Percentiles rank a stretch among this genome's conserved stretches.
Evolutionary conservation across 495 filamentous ascomycete genomes (phyloP).

Genomic region (Haplographium delicatum): DNA sequence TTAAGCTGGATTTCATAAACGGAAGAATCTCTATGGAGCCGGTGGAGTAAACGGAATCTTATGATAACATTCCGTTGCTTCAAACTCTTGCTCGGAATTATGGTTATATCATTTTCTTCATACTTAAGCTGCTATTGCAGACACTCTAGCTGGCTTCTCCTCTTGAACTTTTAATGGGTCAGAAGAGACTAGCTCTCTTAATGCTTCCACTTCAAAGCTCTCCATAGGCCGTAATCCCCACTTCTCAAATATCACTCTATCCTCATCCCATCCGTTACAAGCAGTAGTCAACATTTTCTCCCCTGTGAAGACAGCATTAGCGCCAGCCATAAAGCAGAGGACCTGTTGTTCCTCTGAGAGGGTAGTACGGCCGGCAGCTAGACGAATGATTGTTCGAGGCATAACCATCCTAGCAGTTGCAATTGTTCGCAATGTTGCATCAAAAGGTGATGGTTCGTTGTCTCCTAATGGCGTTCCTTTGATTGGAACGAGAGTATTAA

Average conservation of each 20-base stretch:
- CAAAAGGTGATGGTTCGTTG: conserved; percentile 62
- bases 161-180: conserved; percentile 12
- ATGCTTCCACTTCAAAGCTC: conserved; percentile 36
- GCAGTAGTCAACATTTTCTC: conserved; percentile 91
- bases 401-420: conserved; percentile 74
- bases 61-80: no score
- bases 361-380: conserved; percentile 73
- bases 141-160: not conserved
- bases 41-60: no score
- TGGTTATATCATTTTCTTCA: no score
- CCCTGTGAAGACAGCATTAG: conserved; percentile 84
- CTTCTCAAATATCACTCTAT: conserved; percentile 68
- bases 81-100: no score
- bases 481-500: conserved; percentile 82
- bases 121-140: no score
- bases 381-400: conserved; percentile 72
- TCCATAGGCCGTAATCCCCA: conserved; percentile 74
- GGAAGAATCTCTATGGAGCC: no score
- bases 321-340: conserved; percentile 77
- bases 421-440: conserved; percentile 63
- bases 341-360: conserved; percentile 79
- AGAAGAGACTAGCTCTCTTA: conserved; percentile 17
- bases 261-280: conserved; percentile 84
- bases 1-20: no score
- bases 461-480: conserved; percentile 77